These are phyloP conservation scores for Glaciozyma martinii DNA, from an alignment of 768 basidiomycete genomes.

Conservation along the genomic window DNA sequence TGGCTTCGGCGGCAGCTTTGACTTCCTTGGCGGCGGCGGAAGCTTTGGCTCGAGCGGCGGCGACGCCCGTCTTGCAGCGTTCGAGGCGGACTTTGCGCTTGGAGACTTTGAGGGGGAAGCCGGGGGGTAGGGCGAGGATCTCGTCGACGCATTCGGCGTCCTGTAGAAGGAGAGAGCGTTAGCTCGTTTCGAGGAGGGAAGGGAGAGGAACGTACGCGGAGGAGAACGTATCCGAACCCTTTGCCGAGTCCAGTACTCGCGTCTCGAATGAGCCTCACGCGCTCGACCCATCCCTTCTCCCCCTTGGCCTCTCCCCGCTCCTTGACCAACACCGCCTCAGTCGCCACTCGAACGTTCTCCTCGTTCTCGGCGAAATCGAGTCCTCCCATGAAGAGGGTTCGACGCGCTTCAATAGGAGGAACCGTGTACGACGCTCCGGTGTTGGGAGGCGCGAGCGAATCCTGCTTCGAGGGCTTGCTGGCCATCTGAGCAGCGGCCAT, in stretches of 20 bases:
- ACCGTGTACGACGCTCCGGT: slow-evolving; percentile 34
- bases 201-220: slow-evolving; percentile 51
- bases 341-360: slow-evolving; percentile 76
- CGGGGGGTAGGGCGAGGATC: slow-evolving; percentile 65
- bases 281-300: slow-evolving; percentile 30
- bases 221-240: slow-evolving; percentile 88
- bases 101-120: slow-evolving; percentile 69
- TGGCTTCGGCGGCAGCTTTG: slow-evolving; percentile 2
- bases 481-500: slow-evolving; percentile 37
- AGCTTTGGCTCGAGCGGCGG: slow-evolving; percentile 29
- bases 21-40: slow-evolving; percentile 33
- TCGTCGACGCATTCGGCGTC: slow-evolving; percentile 89
- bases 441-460: slow-evolving; percentile 31
- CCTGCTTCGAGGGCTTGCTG: slow-evolving; percentile 38
- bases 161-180: slow-evolving; percentile 42
- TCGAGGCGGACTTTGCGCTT: slow-evolving; percentile 87
- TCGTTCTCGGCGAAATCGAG: slow-evolving; percentile 87
- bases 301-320: slow-evolving; percentile 30
- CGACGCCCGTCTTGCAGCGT: slow-evolving; percentile 67
- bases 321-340: slow-evolving; percentile 59
- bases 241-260: slow-evolving; percentile 87
- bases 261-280: slow-evolving; percentile 79
- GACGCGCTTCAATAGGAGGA: slow-evolving; percentile 55
- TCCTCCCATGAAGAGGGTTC: slow-evolving; percentile 82
- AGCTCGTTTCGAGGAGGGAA: not conserved